phyloP scores from a whole-genome alignment of 257 asterid genomes.

The Cordia subcordata region DNA sequence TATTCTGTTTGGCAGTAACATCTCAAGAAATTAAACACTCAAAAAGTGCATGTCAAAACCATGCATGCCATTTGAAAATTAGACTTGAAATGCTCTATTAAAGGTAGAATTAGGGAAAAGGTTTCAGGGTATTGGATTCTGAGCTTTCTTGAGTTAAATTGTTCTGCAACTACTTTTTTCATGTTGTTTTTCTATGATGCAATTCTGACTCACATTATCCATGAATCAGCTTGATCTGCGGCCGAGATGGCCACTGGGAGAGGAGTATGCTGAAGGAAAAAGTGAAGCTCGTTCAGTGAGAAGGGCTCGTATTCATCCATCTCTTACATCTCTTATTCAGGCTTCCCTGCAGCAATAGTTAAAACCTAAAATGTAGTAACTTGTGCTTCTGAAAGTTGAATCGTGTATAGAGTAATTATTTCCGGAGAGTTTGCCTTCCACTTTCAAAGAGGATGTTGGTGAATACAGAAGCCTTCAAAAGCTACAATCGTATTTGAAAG shows the following conservation, averaged over 20 bases:
- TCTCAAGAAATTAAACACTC: too few species aligned
- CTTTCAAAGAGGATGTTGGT: neutral
- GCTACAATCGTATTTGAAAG: neutral
- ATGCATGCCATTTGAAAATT: neutral
- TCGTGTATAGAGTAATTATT: neutral
- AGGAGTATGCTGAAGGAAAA: slow-evolving; percentile 76
- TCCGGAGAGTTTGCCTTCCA: neutral
- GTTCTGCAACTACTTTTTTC: neutral
- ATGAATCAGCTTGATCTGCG: slow-evolving; percentile 75
- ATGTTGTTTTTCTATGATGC: neutral
- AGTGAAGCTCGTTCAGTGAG: slow-evolving; percentile 86
- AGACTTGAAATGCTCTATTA: neutral
- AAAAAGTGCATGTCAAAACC: neutral
- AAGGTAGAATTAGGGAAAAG: too few species aligned
- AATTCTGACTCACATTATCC: slow-evolving; percentile 1
- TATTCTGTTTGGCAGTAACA: too few species aligned
- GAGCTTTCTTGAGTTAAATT: neutral
- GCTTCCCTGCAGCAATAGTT: slow-evolving; percentile 39
- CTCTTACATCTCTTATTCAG: slow-evolving; percentile 85
- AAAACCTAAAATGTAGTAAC: slow-evolving; percentile 12
- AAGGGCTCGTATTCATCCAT: slow-evolving; percentile 84
- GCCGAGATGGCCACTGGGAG: slow-evolving; percentile 98
- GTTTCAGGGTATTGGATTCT: neutral
- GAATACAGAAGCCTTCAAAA: neutral
- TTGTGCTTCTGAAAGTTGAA: neutral